phyloP scores from a whole-genome alignment of 495 filamentous ascomycete species.

The Chaetomium tenue region DNA sequence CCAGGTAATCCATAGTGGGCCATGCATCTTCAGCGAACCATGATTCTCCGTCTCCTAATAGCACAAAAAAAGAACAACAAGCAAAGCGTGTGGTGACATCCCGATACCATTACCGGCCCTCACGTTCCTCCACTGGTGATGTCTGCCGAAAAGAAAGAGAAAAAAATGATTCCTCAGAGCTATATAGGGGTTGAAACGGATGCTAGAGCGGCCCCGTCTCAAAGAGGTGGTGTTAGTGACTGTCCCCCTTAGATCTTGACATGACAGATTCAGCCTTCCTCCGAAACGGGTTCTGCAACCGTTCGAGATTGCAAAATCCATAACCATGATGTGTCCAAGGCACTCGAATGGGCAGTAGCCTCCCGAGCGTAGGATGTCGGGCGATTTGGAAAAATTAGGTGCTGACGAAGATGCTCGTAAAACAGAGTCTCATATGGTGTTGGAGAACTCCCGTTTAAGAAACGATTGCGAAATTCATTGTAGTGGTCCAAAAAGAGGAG shows the following conservation, averaged over 20 bases:
- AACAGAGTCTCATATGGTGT: constrained; percentile 39
- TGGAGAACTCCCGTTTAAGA: constrained; percentile 34
- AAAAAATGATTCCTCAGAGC: constrained; percentile 32
- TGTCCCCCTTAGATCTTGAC: constrained; percentile 37
- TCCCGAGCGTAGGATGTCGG: constrained; percentile 57
- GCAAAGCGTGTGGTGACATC: constrained; percentile 13
- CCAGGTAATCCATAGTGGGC: constrained; percentile 34
- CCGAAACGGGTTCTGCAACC: constrained; percentile 27
- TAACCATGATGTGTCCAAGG: constrained; percentile 62
- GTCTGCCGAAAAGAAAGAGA: constrained; percentile 25
- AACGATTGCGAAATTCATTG: constrained; percentile 34
- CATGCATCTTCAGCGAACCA: constrained; percentile 33
- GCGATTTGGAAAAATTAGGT: constrained; percentile 53
- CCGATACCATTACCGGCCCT: constrained; percentile 5
- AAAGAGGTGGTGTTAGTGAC: constrained; percentile 27
- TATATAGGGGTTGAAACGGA: constrained; percentile 30
- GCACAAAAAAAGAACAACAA: constrained; percentile 23
- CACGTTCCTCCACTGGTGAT: constrained; percentile 15
- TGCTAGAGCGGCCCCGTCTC: constrained; percentile 20
- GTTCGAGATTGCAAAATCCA: constrained; percentile 54
- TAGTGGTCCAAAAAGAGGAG: constrained; percentile 31
- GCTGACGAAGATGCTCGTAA: constrained; percentile 54
- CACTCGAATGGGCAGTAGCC: constrained; percentile 52
- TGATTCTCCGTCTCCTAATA: constrained; percentile 20
- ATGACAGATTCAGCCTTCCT: constrained; percentile 29